phyloP scores from a whole-genome alignment of 2,329 filamentous ascomycete species.

The Cytospora paraplurivora region DNA sequence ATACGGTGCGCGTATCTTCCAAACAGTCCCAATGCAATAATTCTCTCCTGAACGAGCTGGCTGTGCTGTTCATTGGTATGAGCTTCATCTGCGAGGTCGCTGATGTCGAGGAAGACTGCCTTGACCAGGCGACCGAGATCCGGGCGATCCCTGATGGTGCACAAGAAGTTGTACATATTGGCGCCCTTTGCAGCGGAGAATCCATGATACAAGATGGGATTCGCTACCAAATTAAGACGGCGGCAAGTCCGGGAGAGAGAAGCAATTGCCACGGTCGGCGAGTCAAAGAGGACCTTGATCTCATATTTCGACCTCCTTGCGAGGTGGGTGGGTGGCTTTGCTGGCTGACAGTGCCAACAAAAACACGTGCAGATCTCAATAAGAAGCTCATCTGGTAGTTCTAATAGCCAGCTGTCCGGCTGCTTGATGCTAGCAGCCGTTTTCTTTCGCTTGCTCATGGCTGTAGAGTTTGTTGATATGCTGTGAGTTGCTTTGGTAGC shows the following conservation, averaged over 20 bases:
- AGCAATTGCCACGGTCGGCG: not conserved
- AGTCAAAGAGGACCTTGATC: not conserved
- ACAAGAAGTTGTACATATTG: not conserved
- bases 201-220: not conserved
- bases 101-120: not conserved
- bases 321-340: not conserved
- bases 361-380: not conserved
- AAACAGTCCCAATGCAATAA: not conserved
- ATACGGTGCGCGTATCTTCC: too few species aligned
- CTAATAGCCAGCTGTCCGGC: not conserved
- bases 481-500: not conserved
- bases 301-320: not conserved
- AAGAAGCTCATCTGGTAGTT: not conserved
- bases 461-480: not conserved
- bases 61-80: not conserved
- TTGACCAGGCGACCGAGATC: not conserved
- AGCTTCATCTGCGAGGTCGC: not conserved
- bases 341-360: slow-evolving; percentile 1
- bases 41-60: not conserved
- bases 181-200: not conserved
- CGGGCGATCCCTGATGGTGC: not conserved
- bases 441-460: not conserved
- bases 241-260: not conserved
- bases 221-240: not conserved
- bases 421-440: not conserved